Evolutionary conservation across 257 asterid species (phyloP).

Genomic region (Voacanga thouarsii): DNA sequence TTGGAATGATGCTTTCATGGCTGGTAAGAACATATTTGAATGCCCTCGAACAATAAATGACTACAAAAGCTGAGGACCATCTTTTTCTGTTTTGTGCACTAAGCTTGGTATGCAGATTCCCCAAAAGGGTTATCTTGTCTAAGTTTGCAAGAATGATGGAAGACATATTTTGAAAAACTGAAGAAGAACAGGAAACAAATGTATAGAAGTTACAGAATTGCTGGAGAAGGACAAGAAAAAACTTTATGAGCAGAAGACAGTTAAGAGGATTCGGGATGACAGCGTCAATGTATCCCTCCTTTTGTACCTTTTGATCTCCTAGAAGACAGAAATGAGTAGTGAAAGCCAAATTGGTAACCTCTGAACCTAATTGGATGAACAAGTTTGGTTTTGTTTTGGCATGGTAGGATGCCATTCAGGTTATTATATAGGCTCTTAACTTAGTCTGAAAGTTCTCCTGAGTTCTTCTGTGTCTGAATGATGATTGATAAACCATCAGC

Average conservation of each 20-base stretch:
- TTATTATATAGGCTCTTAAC: no score
- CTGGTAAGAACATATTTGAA: conserved; percentile 13
- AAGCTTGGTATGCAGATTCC: background rate
- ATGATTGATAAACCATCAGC: no score
- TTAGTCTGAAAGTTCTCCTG: no score
- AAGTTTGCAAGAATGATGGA: conserved; percentile 11
- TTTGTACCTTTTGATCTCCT: no score
- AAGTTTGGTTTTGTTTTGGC: no score
- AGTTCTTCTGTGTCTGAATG: no score
- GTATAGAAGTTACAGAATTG: no score
- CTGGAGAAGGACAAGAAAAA: no score
- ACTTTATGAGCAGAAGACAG: background rate
- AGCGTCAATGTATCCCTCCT: no score
- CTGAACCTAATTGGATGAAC: background rate
- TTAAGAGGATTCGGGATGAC: no score
- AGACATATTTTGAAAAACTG: background rate
- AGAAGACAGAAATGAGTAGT: background rate
- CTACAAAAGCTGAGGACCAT: conserved; percentile 30
- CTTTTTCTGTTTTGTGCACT: conserved; percentile 11
- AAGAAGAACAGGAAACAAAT: no score
- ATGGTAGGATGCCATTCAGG: no score
- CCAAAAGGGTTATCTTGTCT: background rate
- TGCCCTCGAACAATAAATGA: conserved; percentile 30
- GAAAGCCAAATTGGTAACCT: background rate
- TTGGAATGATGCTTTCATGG: background rate